Percentiles rank a stretch among this genome's conserved stretches.
These are phyloP conservation scores for Aaosphaeria pasadenensis DNA, from an alignment of 2,329 filamentous ascomycete genomes.

Conservation along the genomic window DNA sequence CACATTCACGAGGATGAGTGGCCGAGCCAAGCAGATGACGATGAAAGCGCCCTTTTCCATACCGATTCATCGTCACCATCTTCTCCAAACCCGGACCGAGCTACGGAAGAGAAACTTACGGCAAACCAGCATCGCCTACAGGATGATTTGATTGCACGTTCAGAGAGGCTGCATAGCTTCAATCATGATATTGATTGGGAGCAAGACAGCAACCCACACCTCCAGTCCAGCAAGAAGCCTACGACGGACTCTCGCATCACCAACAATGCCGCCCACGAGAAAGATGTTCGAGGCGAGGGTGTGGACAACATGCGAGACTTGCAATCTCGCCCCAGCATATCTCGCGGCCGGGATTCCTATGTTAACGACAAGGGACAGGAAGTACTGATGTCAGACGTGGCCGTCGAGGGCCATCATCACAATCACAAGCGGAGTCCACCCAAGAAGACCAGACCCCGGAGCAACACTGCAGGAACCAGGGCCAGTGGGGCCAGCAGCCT, in stretches of 20 bases:
- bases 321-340: conserved; percentile 52
- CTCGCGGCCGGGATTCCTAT: conserved; percentile 67
- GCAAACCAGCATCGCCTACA: conserved; percentile 44
- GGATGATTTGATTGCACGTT: conserved; percentile 56
- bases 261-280: conserved; percentile 60
- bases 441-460: conserved; percentile 24
- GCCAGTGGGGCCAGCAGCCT: conserved; percentile 27
- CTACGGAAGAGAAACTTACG: conserved; percentile 38
- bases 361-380: conserved; percentile 65
- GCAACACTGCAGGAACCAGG: conserved; percentile 29
- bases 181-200: conserved; percentile 72
- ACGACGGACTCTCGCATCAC: conserved; percentile 59
- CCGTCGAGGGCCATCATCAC: conserved; percentile 55
- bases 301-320: conserved; percentile 65
- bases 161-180: conserved; percentile 63
- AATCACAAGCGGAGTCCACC: conserved; percentile 49
- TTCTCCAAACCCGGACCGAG: conserved; percentile 31
- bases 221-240: conserved; percentile 53
- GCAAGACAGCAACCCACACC: conserved; percentile 56
- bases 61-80: conserved; percentile 32
- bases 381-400: conserved; percentile 63
- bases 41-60: conserved; percentile 66
- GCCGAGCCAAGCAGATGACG: conserved; percentile 37
- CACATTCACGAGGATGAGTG: conserved; percentile 56
- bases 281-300: conserved; percentile 77